Base-by-base conservation (phyloP, 2,329 filamentous ascomycete species). In the Rutstroemia sp. region DNA sequence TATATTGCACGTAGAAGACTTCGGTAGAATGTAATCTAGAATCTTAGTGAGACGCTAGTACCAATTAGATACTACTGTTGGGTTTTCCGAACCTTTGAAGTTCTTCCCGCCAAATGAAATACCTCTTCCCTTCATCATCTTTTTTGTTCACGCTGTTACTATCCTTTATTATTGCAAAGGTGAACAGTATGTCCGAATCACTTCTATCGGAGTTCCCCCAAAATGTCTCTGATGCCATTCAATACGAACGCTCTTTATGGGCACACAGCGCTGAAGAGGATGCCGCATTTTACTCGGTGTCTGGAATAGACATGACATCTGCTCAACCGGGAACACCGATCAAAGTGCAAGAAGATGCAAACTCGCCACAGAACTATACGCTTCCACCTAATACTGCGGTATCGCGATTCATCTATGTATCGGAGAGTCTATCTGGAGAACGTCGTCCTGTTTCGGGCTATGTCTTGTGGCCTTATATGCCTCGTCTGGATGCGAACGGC, bases 361-460 rank as follows among this genome's bases (percentile, higher is more conserved):
- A 51, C 46, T 50, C n/a, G 25, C 16, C 46, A 17, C 46, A 47
- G 48, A 53, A 52, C 34, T 58, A 58, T 42, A 51, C 39, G 27
- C 27, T 58, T 34, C 47, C 56, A 27, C 23, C 50, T 25, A 39
- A 46, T 21, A 45, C 46, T n/a, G 38, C 56, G 25, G 21, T 58
- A 37, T 58, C 56, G 21, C 50, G 56, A 25, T 54, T 58, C 39
- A 49, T 57, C 19, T 57, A 52, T 51, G 45, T 39, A 41, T 50
- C 56, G 23, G 49, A 45, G 23, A 57, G 41, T 48, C 45, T 57
- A 30, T 53, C 51, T 42, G 55, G 55, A 49, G 46, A 50, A 42
- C 12, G 25, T 16, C 42, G 51, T 5, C 55, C 55, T 12, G 49
- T 50, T 37, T 57, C 55, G 37, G 55, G 48, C 38, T 57, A 34